phyloP scores from a whole-genome alignment of 805 yeast species.

The Starmerella asiatica region DNA sequence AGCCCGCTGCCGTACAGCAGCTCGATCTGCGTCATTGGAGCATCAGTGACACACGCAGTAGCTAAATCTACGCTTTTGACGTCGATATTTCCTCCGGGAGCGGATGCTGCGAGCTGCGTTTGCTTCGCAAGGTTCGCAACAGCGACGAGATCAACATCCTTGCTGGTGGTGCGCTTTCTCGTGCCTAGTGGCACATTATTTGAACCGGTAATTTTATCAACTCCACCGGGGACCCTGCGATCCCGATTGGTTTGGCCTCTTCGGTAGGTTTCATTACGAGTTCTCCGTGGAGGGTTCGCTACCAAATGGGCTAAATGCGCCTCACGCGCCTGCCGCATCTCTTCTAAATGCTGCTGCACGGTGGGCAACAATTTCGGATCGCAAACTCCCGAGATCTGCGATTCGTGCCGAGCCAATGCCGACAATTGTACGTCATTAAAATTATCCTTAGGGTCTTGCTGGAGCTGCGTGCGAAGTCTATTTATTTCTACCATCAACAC shows the following conservation, averaged over 20 bases:
- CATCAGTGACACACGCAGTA: slow-evolving; percentile 24
- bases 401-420: slow-evolving; percentile 23
- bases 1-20: slow-evolving; percentile 40
- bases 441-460: slow-evolving; percentile 18
- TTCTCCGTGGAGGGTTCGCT: background rate
- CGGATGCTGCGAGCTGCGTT: background rate
- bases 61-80: slow-evolving; percentile 23
- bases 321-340: slow-evolving; percentile 7
- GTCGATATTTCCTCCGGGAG: background rate
- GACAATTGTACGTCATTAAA: slow-evolving; percentile 25
- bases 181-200: slow-evolving; percentile 16
- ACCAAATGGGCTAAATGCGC: slow-evolving; percentile 4
- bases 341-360: slow-evolving; percentile 24
- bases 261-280: no score
- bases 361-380: slow-evolving; percentile 23
- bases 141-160: background rate
- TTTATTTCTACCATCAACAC: slow-evolving; percentile 24
- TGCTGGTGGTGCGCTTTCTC: slow-evolving; percentile 6
- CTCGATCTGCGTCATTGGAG: slow-evolving; percentile 26
- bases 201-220: slow-evolving; percentile 10
- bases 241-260: slow-evolving; percentile 1
- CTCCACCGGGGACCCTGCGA: slow-evolving; percentile 5
- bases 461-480: slow-evolving; percentile 17
- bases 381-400: slow-evolving; percentile 22
- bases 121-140: background rate